Percentiles rank a stretch among this genome's conserved stretches.
Conservation (phyloP, 768 basidiomycete species). For the Asterophora lycoperdoides region DNA sequence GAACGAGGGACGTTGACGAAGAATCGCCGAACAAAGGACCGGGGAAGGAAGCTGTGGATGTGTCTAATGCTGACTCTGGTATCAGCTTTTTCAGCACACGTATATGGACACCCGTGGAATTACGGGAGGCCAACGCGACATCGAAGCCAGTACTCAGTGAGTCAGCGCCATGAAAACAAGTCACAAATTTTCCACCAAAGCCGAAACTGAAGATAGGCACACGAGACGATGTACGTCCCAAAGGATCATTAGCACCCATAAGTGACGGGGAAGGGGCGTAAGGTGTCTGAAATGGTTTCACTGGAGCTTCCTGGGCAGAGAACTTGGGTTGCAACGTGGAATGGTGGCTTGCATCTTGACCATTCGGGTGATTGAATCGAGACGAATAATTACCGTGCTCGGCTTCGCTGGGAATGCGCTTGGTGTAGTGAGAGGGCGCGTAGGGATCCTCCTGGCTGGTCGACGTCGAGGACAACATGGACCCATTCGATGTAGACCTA, state of each 20-base stretch:
- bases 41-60: conserved; percentile 61
- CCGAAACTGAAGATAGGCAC: conserved; percentile 87
- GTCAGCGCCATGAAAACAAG: conserved; percentile 77
- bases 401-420: conserved; percentile 22
- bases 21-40: conserved; percentile 85
- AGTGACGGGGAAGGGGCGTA: conserved; percentile 87
- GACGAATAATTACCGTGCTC: conserved; percentile 24
- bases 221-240: conserved; percentile 66
- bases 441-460: conserved; percentile 35
- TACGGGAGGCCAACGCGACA: conserved; percentile 68
- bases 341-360: conserved; percentile 15
- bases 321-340: conserved; percentile 12
- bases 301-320: conserved; percentile 29
- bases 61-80: conserved; percentile 58
- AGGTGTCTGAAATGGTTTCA: conserved; percentile 42
- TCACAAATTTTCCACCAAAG: conserved; percentile 87
- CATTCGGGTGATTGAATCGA: conserved; percentile 22
- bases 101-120: conserved; percentile 65
- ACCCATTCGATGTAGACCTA: conserved; percentile 44
- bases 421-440: conserved; percentile 24
- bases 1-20: conserved; percentile 62
- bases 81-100: conserved; percentile 65
- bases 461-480: conserved; percentile 31
- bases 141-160: conserved; percentile 72
- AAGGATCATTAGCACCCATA: conserved; percentile 76